Evolutionary conservation across 495 filamentous ascomycete species (phyloP).

Genomic region (Pyrenopolyporus hunteri): DNA sequence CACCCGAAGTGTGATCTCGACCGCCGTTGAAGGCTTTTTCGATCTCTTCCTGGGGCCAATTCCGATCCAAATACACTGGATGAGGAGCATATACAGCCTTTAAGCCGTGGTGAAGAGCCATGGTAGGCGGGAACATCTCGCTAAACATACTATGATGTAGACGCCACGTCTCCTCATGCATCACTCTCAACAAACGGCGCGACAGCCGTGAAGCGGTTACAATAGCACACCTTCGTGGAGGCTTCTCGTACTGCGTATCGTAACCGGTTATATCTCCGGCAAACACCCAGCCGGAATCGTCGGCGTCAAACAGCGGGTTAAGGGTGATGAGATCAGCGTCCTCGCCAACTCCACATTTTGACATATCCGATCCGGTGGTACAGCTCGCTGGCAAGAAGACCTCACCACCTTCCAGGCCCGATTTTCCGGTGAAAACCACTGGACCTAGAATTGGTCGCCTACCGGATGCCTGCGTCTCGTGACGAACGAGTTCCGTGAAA

Average conservation of each 20-base stretch:
- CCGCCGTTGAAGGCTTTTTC: conserved; percentile 87
- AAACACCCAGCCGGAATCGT: conserved; percentile 86
- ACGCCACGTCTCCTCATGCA: conserved; percentile 86
- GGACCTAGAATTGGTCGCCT: conserved; percentile 81
- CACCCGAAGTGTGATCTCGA: conserved; percentile 71
- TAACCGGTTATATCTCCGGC: conserved; percentile 87
- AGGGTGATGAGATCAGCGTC: conserved; percentile 94
- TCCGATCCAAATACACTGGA: conserved; percentile 84
- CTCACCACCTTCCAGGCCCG: conserved; percentile 64
- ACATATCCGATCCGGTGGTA: conserved; percentile 67
- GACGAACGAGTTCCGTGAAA: conserved; percentile 64
- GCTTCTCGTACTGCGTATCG: conserved; percentile 62
- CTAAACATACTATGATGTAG: conserved; percentile 86
- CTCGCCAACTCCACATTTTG: conserved; percentile 84
- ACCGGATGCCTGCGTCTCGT: conserved; percentile 58
- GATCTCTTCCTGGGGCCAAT: conserved; percentile 72
- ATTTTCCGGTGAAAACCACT: conserved; percentile 62
- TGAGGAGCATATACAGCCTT: conserved; percentile 96
- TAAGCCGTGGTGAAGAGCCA: conserved; percentile 88
- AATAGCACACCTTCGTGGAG: conserved; percentile 84
- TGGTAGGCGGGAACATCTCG: conserved; percentile 90
- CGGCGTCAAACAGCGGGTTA: conserved; percentile 91
- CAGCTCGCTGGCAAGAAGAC: conserved; percentile 61
- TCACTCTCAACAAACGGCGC: conserved; percentile 76
- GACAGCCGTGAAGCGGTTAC: conserved; percentile 82